A percentile compares a stretch with the other conserved stretches of the same genome.
phyloP scores from a whole-genome alignment of 768 basidiomycete genomes.

The Naganishia onofrii region DNA sequence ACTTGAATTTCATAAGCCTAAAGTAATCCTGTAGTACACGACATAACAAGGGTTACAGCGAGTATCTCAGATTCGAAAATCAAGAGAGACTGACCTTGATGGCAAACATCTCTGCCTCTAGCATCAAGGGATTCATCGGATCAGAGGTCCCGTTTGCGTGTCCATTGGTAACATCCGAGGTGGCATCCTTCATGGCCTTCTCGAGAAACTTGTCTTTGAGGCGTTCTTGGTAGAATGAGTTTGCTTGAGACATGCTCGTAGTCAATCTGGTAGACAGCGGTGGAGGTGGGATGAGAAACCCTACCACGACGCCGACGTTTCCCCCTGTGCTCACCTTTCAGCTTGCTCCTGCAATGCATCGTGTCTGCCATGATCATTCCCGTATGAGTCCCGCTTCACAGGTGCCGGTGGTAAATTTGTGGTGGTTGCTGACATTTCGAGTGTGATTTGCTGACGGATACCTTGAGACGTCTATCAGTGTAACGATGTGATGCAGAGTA shows the following conservation, averaged over 20 bases:
- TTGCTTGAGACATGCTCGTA: constrained; percentile 1
- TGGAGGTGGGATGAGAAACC: not conserved
- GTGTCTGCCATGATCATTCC: constrained; percentile 15
- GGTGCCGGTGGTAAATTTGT: not conserved
- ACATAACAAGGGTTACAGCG: not conserved
- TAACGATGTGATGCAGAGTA: not conserved
- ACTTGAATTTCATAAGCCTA: constrained; percentile 71
- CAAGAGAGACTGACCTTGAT: not conserved
- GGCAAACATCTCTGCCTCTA: constrained; percentile 17
- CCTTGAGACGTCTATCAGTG: not conserved
- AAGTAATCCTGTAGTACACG: constrained; percentile 42
- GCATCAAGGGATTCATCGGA: constrained; percentile 23
- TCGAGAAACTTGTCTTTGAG: constrained; percentile 22
- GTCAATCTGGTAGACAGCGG: not conserved
- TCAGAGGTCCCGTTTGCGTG: constrained; percentile 13
- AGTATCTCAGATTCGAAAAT: not conserved
- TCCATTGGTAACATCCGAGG: constrained; percentile 15
- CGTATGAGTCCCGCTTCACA: constrained; percentile 16
- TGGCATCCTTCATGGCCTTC: constrained; percentile 22
- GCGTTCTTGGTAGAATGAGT: constrained; percentile 18
- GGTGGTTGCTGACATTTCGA: not conserved
- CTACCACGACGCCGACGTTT: not conserved
- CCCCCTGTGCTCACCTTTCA: not conserved
- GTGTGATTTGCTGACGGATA: not conserved
- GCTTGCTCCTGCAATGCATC: constrained; percentile 20